Evolutionary conservation across 23 red algal species (phyloP).

Genomic region (Chondrus crispus): DNA sequence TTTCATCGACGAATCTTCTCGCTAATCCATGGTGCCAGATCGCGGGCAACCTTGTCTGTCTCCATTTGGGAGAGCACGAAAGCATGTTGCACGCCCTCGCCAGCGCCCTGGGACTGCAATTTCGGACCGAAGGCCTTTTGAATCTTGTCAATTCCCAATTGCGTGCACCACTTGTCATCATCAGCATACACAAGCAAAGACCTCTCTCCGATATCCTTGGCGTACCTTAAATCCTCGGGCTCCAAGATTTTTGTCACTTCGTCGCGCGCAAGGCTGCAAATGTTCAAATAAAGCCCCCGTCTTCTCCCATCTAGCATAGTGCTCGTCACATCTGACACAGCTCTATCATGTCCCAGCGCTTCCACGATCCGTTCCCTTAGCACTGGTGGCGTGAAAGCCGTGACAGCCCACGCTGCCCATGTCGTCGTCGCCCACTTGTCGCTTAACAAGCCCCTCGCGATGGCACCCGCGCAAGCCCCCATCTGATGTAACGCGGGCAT

Average conservation of each 20-base stretch:
- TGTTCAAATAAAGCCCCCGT: slow-evolving; percentile 23
- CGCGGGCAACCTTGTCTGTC: slow-evolving; percentile 8
- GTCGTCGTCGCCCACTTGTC: slow-evolving; percentile 1
- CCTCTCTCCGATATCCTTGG: not conserved
- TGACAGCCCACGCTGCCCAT: not conserved
- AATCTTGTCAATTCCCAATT: not conserved
- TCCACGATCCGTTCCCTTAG: slow-evolving; percentile 6
- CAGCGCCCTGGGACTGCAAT: slow-evolving; percentile 17
- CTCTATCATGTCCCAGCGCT: not conserved
- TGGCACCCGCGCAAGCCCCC: not conserved
- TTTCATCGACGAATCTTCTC: not conserved
- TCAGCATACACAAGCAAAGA: slow-evolving; percentile 40
- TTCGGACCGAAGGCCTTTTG: not conserved
- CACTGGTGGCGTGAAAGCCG: slow-evolving; percentile 12
- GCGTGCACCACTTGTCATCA: slow-evolving; percentile 40
- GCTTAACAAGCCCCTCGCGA: not conserved
- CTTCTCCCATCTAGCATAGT: slow-evolving; percentile 26
- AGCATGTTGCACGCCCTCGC: slow-evolving; percentile 26
- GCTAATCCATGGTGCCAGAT: not conserved
- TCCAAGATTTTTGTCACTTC: slow-evolving; percentile 39
- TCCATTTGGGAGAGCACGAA: slow-evolving; percentile 35
- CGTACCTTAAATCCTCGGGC: not conserved
- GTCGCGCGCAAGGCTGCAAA: slow-evolving; percentile 21
- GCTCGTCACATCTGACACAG: not conserved
- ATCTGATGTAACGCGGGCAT: slow-evolving; percentile 54